These are phyloP conservation scores for Cytospora piceicola DNA, from an alignment of 2,329 filamentous ascomycete species.

Conservation along the genomic window DNA sequence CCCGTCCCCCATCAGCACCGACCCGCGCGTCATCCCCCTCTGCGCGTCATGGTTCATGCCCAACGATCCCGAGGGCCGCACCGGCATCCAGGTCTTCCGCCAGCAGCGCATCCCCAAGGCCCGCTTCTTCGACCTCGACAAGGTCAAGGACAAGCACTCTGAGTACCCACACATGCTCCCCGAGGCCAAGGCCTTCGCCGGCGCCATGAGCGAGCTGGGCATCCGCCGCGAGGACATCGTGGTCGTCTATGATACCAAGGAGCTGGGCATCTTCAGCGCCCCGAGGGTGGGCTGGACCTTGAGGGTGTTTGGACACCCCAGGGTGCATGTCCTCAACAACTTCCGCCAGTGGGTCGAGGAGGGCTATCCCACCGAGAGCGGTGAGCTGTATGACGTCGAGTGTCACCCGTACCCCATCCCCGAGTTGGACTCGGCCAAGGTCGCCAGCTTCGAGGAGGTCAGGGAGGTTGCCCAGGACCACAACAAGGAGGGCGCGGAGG, in stretches of 20 bases:
- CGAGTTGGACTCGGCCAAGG: conserved; percentile 61
- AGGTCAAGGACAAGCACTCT: conserved; percentile 82
- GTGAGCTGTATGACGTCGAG: conserved; percentile 69
- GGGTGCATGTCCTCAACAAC: conserved; percentile 92
- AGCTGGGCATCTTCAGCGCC: conserved; percentile 91
- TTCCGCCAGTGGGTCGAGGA: conserved; percentile 92
- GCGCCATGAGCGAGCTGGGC: conserved; percentile 86
- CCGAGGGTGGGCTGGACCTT: conserved; percentile 95
- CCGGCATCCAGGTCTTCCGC: conserved; percentile 79
- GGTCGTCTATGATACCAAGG: conserved; percentile 91
- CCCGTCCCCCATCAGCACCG: conserved; percentile 76
- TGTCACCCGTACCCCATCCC: conserved; percentile 68
- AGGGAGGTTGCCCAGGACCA: conserved; percentile 74
- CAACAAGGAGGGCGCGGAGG: conserved; percentile 82
- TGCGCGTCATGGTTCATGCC: conserved; percentile 97
- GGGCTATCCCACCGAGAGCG: conserved; percentile 80
- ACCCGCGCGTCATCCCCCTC: conserved; percentile 82
- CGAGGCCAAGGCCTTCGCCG: conserved; percentile 75
- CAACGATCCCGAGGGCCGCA: conserved; percentile 73
- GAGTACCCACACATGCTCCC: conserved; percentile 98
- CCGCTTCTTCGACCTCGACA: conserved; percentile 96
- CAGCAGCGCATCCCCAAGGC: conserved; percentile 84
- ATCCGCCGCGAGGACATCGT: conserved; percentile 86
- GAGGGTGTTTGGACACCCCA: conserved; percentile 83
- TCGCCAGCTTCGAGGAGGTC: conserved; percentile 82